Percentiles rank a stretch among this genome's conserved stretches.
phyloP scores from a whole-genome alignment of 208 protist species.

The Strigomonas oncopelti region DNA sequence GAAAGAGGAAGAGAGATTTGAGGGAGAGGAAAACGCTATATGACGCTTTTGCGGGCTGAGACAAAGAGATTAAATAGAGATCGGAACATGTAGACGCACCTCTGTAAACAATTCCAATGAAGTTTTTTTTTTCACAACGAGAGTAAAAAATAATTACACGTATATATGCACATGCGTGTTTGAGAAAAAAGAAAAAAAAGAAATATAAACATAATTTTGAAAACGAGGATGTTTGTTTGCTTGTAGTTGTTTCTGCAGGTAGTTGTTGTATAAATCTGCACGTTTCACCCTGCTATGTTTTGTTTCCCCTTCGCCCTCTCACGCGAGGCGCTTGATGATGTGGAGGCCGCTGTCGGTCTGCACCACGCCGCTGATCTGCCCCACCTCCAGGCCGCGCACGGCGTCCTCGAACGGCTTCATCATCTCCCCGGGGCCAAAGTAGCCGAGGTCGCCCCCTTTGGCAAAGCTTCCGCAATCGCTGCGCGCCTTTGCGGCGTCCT shows the following conservation, averaged over 20 bases:
- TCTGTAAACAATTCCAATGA: not conserved
- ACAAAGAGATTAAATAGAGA: constrained; percentile 6
- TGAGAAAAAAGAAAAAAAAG: too few species aligned
- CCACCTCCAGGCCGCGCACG: constrained; percentile 68
- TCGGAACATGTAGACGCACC: not conserved
- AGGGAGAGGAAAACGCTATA: constrained; percentile 2
- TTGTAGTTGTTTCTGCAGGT: not conserved
- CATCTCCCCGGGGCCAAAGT: constrained; percentile 90
- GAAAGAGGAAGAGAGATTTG: not conserved
- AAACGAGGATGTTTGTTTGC: not conserved
- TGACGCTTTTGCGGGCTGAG: not conserved
- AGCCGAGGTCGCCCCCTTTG: constrained; percentile 80
- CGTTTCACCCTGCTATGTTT: too few species aligned
- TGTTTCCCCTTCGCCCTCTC: constrained; percentile 1
- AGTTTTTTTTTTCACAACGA: constrained; percentile 6
- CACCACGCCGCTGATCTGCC: constrained; percentile 82
- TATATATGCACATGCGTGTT: constrained; percentile 11
- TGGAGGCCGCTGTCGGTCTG: constrained; percentile 89
- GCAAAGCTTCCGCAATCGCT: constrained; percentile 88
- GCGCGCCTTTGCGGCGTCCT: constrained; percentile 71
- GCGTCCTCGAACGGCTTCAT: constrained; percentile 93
- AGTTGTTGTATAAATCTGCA: not conserved
- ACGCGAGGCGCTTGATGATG: constrained; percentile 87
- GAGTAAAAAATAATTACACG: constrained; percentile 17
- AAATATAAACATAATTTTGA: constrained; percentile 13